Base-by-base conservation (phyloP, 129 eudicot species). In the Arctium minus region DNA sequence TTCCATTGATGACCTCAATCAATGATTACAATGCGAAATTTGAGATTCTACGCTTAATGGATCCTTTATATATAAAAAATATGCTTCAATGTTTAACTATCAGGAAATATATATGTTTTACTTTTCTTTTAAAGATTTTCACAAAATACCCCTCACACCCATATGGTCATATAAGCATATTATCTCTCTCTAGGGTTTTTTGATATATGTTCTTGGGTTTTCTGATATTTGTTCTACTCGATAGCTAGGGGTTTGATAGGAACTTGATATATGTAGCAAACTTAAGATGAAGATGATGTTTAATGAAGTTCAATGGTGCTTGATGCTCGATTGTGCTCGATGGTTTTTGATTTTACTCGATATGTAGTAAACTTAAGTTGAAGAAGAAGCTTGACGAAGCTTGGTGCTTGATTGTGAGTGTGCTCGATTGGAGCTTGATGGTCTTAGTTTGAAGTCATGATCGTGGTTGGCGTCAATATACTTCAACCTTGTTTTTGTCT, bases 1-100 rank as follows among this genome's bases (percentile, higher is more conserved):
- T 79, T 60, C 40, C 70, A 78, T 72, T 78, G 2, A 75, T 72
- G 70, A 79, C 83, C 15, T 78, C 83, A 60, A 72, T 73, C 50
- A 75, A 75, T 75, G 67, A 30, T 81, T 74, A 31, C 68, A 62
- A 17, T 62, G 22, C 10, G 68, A 60, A 60, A 17, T 60, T 56
- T 60, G 68, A 6, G 29, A 17, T 60, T 60, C 68, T 60, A 17
- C 1, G 68, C 68, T 60, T 60, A 60, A 44, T n/a, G 9, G 9
- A 60, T 60, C 68, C 22, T 44, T 60, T 60, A 17, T 60, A 60
- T 60, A 17, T 17, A n/a, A 4, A 42, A 60, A 17, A 17, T 60
- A 60, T 60, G 68, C 18, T 60, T 15, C 27, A 17, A 60, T 7
- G 5, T 1, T 60, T 29, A 60, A 60, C 18, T n/a, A 60, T 17